Conservation (phyloP, 257 asterid species). For the Nicotiana attenuata region DNA sequence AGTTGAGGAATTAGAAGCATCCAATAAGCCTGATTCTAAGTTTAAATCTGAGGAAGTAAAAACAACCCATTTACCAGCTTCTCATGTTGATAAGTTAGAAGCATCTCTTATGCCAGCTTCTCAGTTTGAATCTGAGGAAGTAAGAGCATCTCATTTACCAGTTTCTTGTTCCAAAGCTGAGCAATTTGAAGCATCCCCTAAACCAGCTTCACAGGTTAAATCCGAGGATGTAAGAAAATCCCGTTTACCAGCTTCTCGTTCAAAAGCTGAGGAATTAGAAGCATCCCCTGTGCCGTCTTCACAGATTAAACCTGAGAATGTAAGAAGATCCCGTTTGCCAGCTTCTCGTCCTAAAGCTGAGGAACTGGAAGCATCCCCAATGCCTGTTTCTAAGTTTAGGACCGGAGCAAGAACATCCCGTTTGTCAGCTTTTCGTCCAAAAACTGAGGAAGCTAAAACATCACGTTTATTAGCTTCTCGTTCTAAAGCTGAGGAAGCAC, state of each 20-base stretch:
- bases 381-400: slow-evolving; percentile 7
- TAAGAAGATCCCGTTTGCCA: background rate
- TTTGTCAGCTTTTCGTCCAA: background rate
- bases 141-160: background rate
- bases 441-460: slow-evolving; percentile 13
- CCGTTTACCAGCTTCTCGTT: slow-evolving; percentile 3
- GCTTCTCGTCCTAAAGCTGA: background rate
- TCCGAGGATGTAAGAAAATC: slow-evolving; percentile 10
- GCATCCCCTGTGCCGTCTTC: background rate
- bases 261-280: background rate
- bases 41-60: background rate
- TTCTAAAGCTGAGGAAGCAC: slow-evolving; percentile 9
- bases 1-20: slow-evolving; percentile 5
- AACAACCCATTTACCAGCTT: background rate
- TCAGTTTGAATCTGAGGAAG: background rate
- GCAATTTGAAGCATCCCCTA: background rate
- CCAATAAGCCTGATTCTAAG: background rate
- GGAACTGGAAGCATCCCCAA: slow-evolving; percentile 7
- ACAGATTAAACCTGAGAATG: background rate
- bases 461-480: slow-evolving; percentile 3
- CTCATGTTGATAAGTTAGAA: slow-evolving; percentile 3
- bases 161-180: slow-evolving; percentile 5
- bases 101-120: slow-evolving; percentile 6
- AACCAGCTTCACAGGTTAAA: slow-evolving; percentile 7
- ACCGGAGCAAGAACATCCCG: slow-evolving; percentile 12